These are phyloP conservation scores for Taiwanofungus camphoratus DNA, from an alignment of 1,284 basidiomycete genomes.

Conservation along the genomic window DNA sequence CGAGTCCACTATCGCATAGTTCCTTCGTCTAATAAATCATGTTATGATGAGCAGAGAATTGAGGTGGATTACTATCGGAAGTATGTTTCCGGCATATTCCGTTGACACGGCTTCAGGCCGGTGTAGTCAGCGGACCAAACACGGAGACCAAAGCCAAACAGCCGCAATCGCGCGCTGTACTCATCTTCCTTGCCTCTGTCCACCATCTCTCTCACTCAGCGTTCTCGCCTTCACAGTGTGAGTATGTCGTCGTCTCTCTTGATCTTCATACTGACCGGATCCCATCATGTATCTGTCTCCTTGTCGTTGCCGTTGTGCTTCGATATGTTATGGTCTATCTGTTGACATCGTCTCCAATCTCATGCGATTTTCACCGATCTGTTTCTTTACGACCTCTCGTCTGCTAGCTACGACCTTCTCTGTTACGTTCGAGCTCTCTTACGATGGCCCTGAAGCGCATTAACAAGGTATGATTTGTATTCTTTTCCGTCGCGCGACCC, in stretches of 20 bases:
- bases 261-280: neutral
- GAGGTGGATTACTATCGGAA: neutral
- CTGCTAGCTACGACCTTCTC: conserved; percentile 17
- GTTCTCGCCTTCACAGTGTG: conserved; percentile 16
- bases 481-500: conserved; percentile 6
- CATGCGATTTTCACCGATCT: conserved; percentile 24
- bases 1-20: too few relatives aligned
- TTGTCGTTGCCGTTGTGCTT: conserved; percentile 3
- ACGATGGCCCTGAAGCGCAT: conserved; percentile 96
- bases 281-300: conserved; percentile 1
- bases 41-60: too few relatives aligned
- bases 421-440: conserved; percentile 25
- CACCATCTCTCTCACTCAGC: conserved; percentile 19
- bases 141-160: conserved; percentile 23
- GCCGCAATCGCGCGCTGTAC: conserved; percentile 12
- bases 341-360: conserved; percentile 20
- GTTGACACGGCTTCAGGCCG: conserved; percentile 13
- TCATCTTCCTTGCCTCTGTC: conserved; percentile 21
- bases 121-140: conserved; percentile 23
- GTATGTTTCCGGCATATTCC: conserved; percentile 15
- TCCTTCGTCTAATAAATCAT: too few relatives aligned
- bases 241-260: conserved; percentile 7
- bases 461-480: conserved; percentile 75
- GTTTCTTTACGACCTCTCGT: conserved; percentile 4
- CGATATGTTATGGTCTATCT: conserved; percentile 12